Evolutionary conservation across 2,329 filamentous ascomycete species (phyloP).

Genomic region (Coniochaeta prunicola): DNA sequence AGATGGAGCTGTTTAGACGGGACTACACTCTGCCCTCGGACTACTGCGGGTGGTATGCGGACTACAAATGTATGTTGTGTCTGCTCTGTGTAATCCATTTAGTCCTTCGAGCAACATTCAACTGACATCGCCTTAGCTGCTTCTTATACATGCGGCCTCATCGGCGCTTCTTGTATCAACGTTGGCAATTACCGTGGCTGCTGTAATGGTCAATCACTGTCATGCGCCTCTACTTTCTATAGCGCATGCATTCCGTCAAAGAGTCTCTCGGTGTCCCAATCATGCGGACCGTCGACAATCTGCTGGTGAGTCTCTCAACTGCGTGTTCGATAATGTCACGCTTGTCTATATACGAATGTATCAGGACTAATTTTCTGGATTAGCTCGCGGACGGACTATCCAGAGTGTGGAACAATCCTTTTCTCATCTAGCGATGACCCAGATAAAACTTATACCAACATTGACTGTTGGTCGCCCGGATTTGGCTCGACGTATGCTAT

Average conservation of each 20-base stretch:
- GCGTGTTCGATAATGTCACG: too few species aligned
- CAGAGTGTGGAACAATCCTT: neutral
- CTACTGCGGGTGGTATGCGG: neutral
- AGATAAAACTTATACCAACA: neutral
- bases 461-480: neutral
- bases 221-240: neutral
- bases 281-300: neutral
- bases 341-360: too few species aligned
- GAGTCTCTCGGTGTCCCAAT: neutral
- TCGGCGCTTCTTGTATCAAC: slow-evolving; percentile 1
- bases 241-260: neutral
- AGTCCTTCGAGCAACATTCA: neutral
- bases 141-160: neutral
- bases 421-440: neutral
- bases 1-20: slow-evolving; percentile 1
- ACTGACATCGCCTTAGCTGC: neutral
- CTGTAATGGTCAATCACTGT: neutral
- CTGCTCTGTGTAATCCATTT: neutral
- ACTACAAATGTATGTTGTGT: neutral
- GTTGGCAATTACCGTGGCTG: slow-evolving; percentile 1
- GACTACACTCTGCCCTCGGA: neutral
- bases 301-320: slow-evolving; percentile 2
- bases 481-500: neutral
- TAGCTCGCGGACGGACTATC: neutral
- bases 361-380: too few species aligned